Percentiles rank a stretch among this genome's conserved stretches.
Evolutionary conservation across 345 rosid species (phyloP).

Genomic region (Hypericum perforatum): DNA sequence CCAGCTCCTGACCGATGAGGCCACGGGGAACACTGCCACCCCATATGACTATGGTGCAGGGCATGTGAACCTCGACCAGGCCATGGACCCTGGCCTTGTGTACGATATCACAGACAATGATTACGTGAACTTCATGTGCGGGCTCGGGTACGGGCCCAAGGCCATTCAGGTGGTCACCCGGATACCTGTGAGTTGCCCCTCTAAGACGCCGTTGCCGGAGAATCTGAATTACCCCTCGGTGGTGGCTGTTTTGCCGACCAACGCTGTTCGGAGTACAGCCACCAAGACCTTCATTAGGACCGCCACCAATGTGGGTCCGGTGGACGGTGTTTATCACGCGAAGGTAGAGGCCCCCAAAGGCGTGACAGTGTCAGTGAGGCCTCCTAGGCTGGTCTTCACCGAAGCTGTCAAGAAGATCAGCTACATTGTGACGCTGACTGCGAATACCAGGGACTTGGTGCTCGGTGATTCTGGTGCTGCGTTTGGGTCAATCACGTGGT

Average conservation of each 20-base stretch:
- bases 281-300: conserved; percentile 48
- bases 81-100: conserved; percentile 71
- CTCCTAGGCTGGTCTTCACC: conserved; percentile 39
- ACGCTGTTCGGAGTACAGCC: conserved; percentile 20
- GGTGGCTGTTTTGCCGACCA: conserved; percentile 43
- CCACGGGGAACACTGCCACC: conserved; percentile 49
- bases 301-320: conserved; percentile 57
- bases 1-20: conserved; percentile 57
- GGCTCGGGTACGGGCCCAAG: conserved; percentile 53
- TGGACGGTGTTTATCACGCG: conserved; percentile 28
- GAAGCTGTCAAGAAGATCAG: conserved; percentile 42
- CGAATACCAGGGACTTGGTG: conserved; percentile 36
- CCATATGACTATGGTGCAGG: conserved; percentile 68
- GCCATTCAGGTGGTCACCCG: conserved; percentile 65
- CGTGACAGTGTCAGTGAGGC: conserved; percentile 46
- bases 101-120: conserved; percentile 56
- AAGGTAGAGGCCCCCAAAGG: conserved; percentile 54
- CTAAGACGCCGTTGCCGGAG: conserved; percentile 46
- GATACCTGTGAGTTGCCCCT: conserved; percentile 41
- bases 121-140: conserved; percentile 60
- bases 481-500: conserved; percentile 74
- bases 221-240: conserved; percentile 78
- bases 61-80: conserved; percentile 54
- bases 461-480: conserved; percentile 52
- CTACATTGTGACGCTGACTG: conserved; percentile 45